Percentiles rank a stretch among this genome's conserved stretches.
These are phyloP conservation scores for Yamadazyma nakazawae DNA, from an alignment of 805 yeast species.

Conservation along the genomic window DNA sequence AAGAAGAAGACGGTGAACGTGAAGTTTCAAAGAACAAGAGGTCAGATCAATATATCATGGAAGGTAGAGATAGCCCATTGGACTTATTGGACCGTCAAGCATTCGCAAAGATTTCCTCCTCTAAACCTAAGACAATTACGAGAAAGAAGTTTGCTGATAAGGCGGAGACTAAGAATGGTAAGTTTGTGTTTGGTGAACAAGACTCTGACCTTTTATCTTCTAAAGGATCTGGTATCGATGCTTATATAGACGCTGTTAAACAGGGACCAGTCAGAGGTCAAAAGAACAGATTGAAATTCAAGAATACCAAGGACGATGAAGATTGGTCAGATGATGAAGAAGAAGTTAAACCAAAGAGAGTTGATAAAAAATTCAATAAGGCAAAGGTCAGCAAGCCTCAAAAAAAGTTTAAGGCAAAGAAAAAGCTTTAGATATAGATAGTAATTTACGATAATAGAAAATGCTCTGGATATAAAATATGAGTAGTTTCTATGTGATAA, in stretches of 20 bases:
- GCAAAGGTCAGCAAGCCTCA: slow-evolving; percentile 35
- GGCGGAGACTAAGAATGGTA: slow-evolving; percentile 60
- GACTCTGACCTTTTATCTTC: slow-evolving; percentile 45
- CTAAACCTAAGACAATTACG: slow-evolving; percentile 65
- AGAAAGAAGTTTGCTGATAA: slow-evolving; percentile 39
- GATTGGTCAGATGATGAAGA: slow-evolving; percentile 46
- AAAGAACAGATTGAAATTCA: slow-evolving; percentile 84
- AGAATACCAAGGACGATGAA: slow-evolving; percentile 49
- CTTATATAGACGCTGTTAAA: slow-evolving; percentile 89
- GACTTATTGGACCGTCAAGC: slow-evolving; percentile 85
- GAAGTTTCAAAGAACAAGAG: slow-evolving; percentile 37
- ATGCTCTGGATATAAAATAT: background rate
- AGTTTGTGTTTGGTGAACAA: slow-evolving; percentile 59
- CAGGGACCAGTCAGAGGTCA: slow-evolving; percentile 95
- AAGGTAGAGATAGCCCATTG: slow-evolving; percentile 73
- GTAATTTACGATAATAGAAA: background rate
- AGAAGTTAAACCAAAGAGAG: slow-evolving; percentile 11
- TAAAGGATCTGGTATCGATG: slow-evolving; percentile 66
- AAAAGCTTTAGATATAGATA: slow-evolving; percentile 44
- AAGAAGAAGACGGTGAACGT: slow-evolving; percentile 41
- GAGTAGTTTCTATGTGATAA: background rate
- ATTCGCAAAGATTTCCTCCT: slow-evolving; percentile 82
- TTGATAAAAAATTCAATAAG: slow-evolving; percentile 17
- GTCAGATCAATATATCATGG: slow-evolving; percentile 67
- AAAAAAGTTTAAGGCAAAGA: slow-evolving; percentile 52